phyloP scores from a whole-genome alignment of 108 stramenopile species.

The Skeletonema costatum region DNA sequence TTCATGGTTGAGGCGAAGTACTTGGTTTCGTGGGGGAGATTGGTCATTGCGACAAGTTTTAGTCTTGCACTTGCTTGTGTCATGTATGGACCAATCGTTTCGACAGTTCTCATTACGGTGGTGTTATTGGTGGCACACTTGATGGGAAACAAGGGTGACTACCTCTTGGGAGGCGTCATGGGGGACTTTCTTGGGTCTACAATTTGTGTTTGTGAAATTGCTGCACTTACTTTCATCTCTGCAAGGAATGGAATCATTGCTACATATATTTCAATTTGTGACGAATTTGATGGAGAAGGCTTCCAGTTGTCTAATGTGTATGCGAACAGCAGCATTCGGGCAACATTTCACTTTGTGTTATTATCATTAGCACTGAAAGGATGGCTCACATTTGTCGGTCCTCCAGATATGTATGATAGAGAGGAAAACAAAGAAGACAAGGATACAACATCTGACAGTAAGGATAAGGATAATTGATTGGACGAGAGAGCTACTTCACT shows the following conservation, averaged over 20 bases:
- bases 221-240: conserved; percentile 33
- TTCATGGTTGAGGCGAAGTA: conserved; percentile 74
- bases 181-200: conserved; percentile 80
- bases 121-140: conserved; percentile 39
- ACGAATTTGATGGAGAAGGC: background rate
- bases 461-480: background rate
- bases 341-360: conserved; percentile 2
- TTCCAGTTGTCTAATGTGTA: conserved; percentile 6
- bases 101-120: conserved; percentile 33
- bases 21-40: conserved; percentile 61
- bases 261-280: background rate
- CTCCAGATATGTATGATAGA: conserved; percentile 28
- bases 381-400: conserved; percentile 21
- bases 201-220: conserved; percentile 69
- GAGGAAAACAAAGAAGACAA: conserved; percentile 18
- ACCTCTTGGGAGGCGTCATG: conserved; percentile 68
- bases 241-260: conserved; percentile 10
- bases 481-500: background rate
- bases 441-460: background rate
- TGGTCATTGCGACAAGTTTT: conserved; percentile 49
- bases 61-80: conserved; percentile 32
- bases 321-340: conserved; percentile 5
- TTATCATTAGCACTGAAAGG: conserved; percentile 7
- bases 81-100: conserved; percentile 36
- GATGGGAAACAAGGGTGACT: conserved; percentile 37